Evolutionary conservation across 2,329 filamentous ascomycete species (phyloP), one percentile per base, ranked within the genome.

Genomic region (Alternaria viburni): DNA sequence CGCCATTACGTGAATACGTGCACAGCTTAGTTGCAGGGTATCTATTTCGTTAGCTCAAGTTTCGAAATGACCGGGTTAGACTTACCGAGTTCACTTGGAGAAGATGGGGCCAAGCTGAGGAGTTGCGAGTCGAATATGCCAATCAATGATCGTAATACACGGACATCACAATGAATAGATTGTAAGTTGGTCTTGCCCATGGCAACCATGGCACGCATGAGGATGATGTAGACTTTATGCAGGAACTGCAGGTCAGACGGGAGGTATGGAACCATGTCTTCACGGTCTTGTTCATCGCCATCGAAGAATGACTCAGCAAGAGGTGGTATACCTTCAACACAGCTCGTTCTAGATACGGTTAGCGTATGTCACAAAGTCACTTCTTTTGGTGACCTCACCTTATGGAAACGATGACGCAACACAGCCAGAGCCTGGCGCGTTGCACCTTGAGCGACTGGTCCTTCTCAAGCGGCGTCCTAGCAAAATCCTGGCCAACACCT

Each of bases 401-500:
- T 59, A 81, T 79, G 12, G 74, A 78, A 13, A 76, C 75, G 56
- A 77, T 77, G n/a, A 77, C 71, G 54, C 74, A 80, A 45, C 79
- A 74, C 55, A 79, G 71, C 79, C 79, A 81, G 21, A 81, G 60
- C 57, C 70, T 77, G 7, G 77, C 74, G 10, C 79, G 71, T n/a
- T 74, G 74, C 1, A 80, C 62, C 54, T 75, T 78, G 49, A 80
- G 73, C 6, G 75, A 71, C 30, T 76, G 71, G 25, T 78, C 73
- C 54, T 78, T 78, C 62, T 77, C 76, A 4, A 81, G 58, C 9
- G 76, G 74, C 56, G 74, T 78, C 30, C 79, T 72, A 4, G 74
- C 77, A 62, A 82, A 82, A 57, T 82, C 80, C 56, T 82, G 80
- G 13, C 78, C 78, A 3, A 79, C 73, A 10, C 79, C 78, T 8